Evolutionary conservation across 1,284 basidiomycete species (phyloP), one percentile per base, ranked within the genome.

Genomic region (Paramarasmius palmivorus): DNA sequence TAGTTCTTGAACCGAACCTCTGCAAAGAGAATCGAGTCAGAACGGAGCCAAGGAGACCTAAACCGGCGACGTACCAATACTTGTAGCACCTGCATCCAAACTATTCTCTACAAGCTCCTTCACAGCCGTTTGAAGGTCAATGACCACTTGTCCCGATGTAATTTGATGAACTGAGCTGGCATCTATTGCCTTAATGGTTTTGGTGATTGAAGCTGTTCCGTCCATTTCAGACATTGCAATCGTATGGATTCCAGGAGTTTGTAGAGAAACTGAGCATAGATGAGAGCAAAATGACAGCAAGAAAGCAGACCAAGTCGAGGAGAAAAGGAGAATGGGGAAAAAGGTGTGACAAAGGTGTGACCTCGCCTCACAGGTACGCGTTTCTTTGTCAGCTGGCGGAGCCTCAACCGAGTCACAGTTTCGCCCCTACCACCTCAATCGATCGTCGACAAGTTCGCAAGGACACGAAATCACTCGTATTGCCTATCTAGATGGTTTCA

Each of bases 31-130:
- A 14, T 14, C 22, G 10, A 3, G 5, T 36, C 14, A 25, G 42
- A 6, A 32, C 29, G 7, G 12, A n/a, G 23, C 20, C 40, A 29
- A 17, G 7, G 2, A 22, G 34, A 42, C 10, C 49, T 41, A 23
- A 25, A 44, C n/a, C 6, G 17, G 19, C 22, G n/a, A 65, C 84
- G 49, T 47, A 91, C 95, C 94, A 48, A 99, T 86, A 59, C 74
- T 86, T 0, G 91, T 93, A 0, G 95, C 92, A 0, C 89, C 90
- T 0, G 96, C 95, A 68, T 99, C 97, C 25, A 98, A 74, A 54
- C 93, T 92, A 68, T 99, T 99, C 72, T 99, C 97, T 2, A 99
- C 83, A 2, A 99, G 83, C 68, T 99, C 97, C 67, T 99, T 99
- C 52, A 99, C 88, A 0, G 93, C 93, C 0, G 88, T 91, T 65